phyloP scores from a whole-genome alignment of 129 eudicot genomes.

The Flaveria trinervia region DNA sequence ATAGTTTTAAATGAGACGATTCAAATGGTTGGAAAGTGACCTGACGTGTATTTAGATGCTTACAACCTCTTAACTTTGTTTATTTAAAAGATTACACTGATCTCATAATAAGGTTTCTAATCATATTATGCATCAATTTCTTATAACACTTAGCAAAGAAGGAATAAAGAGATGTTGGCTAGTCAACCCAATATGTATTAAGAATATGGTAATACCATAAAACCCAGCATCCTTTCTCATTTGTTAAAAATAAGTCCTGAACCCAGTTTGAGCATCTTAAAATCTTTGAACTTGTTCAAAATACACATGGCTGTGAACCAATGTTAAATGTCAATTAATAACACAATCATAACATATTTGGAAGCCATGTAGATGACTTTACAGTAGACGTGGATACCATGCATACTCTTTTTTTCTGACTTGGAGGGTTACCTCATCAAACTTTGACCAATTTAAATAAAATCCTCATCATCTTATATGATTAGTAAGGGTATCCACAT shows the following conservation, averaged over 20 bases:
- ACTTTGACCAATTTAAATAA: background rate
- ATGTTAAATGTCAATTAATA: background rate
- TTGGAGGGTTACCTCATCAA: background rate
- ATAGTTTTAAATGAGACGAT: background rate
- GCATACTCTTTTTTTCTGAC: background rate
- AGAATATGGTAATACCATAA: background rate
- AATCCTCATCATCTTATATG: background rate
- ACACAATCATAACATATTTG: background rate
- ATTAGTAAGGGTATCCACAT: background rate
- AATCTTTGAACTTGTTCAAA: background rate
- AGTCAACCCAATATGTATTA: background rate
- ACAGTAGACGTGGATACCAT: background rate
- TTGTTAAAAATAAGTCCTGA: background rate
- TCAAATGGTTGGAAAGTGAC: background rate
- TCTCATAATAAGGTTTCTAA: conserved; percentile 7
- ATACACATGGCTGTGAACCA: background rate
- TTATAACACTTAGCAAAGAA: background rate
- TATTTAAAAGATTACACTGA: background rate
- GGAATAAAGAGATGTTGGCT: background rate
- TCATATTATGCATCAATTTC: background rate
- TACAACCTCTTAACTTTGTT: background rate
- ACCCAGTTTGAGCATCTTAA: background rate
- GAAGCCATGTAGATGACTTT: background rate
- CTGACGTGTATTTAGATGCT: background rate
- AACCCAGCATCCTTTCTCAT: background rate